Evolutionary conservation across 2,329 filamentous ascomycete genomes (phyloP).

Genomic region (Oidium heveae): DNA sequence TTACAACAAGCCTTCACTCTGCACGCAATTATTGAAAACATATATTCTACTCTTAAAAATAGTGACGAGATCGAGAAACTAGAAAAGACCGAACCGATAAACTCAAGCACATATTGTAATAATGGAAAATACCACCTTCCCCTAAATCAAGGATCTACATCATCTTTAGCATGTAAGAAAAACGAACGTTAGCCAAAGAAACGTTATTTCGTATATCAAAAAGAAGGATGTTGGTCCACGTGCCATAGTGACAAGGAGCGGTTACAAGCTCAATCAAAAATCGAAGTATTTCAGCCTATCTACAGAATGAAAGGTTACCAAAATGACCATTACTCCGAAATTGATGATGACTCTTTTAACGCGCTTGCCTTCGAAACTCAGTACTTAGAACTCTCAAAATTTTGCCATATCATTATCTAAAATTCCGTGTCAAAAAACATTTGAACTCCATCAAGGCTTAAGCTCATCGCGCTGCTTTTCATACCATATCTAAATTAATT

Average conservation of each 20-base stretch:
- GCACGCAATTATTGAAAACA: too few relatives aligned
- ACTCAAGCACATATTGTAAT: neutral
- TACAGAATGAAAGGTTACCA: neutral
- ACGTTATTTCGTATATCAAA: neutral
- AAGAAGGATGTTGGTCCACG: neutral
- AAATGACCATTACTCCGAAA: neutral
- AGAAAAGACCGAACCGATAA: neutral
- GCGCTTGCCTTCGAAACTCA: neutral
- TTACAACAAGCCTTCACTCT: neutral
- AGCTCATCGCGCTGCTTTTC: neutral
- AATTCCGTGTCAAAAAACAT: neutral
- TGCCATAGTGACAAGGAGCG: neutral
- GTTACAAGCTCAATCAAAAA: neutral
- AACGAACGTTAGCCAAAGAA: conserved; percentile 1
- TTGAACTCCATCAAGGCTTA: neutral
- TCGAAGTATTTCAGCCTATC: neutral
- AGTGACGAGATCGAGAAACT: neutral
- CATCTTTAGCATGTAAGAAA: too few relatives aligned
- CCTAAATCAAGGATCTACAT: neutral
- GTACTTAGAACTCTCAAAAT: neutral
- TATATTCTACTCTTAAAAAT: neutral
- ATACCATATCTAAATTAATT: neutral
- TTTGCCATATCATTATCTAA: neutral
- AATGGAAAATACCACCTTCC: neutral
- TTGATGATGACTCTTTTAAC: neutral